A percentile compares a stretch with the other conserved stretches of the same genome.
Conservation (phyloP, 768 basidiomycete species). For the Russula compacta region DNA sequence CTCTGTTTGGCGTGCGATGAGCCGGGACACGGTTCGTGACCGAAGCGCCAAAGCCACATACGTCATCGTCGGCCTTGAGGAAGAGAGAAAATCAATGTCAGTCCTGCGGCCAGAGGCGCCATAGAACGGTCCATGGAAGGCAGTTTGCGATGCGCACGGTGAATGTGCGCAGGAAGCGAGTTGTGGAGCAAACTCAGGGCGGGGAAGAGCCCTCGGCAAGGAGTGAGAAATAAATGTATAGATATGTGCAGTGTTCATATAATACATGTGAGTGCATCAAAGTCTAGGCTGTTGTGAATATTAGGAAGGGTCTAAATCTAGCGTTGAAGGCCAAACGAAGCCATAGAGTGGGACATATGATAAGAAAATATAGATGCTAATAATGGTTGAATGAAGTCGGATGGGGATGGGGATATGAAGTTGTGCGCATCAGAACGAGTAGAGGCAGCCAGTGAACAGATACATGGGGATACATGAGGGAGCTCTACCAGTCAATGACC, state of each 20-base stretch:
- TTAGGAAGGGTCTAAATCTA: constrained; percentile 12
- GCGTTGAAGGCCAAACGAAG: neutral
- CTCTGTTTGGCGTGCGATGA: neutral
- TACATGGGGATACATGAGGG: neutral
- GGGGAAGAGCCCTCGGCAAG: neutral
- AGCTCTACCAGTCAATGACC: constrained; percentile 64
- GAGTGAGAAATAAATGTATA: neutral
- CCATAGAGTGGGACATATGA: neutral
- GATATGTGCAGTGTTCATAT: neutral
- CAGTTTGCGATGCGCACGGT: neutral
- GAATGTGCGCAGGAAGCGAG: neutral
- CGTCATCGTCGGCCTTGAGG: neutral
- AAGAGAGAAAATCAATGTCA: neutral
- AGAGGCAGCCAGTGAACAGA: neutral
- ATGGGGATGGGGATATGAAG: constrained; percentile 1
- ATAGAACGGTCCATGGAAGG: neutral
- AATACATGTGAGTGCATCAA: neutral
- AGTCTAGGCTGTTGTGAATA: neutral
- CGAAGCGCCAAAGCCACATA: constrained; percentile 2
- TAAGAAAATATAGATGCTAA: constrained; percentile 3
- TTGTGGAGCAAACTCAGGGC: neutral
- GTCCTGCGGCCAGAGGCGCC: neutral
- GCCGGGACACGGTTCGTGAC: neutral
- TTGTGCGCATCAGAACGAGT: constrained; percentile 6
- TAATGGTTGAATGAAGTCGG: neutral